Percentiles rank a stretch among this genome's conserved stretches.
phyloP scores from a whole-genome alignment of 2,329 filamentous ascomycete genomes.

The Plenodomus lindquistii region DNA sequence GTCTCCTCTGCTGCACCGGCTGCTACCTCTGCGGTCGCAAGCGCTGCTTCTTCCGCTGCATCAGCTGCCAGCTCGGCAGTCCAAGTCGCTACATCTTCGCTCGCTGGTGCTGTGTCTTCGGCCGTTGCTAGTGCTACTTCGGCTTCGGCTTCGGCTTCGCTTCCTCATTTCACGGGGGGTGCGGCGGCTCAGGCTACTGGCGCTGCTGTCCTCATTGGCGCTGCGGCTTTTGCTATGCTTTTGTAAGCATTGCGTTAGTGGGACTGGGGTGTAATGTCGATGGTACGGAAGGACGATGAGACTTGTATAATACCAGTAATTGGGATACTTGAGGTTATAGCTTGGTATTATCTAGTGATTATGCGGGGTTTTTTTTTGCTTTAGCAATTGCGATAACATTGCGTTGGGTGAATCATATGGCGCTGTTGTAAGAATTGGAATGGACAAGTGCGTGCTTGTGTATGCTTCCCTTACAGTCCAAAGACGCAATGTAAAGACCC shows the following conservation, averaged over 20 bases:
- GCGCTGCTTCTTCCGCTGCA: conserved; percentile 1
- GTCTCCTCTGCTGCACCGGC: conserved; percentile 3
- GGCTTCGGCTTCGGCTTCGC: conserved; percentile 13
- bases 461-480: too few relatives aligned
- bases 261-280: neutral
- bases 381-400: too few relatives aligned
- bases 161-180: conserved; percentile 39
- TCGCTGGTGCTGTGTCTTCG: conserved; percentile 14
- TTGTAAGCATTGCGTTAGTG: too few relatives aligned
- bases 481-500: too few relatives aligned
- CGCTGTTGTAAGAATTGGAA: too few relatives aligned
- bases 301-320: too few relatives aligned
- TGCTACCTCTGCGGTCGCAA: conserved; percentile 1
- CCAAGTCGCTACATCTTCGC: conserved; percentile 8
- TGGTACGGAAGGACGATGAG: too few relatives aligned
- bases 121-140: conserved; percentile 7
- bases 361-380: too few relatives aligned
- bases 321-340: too few relatives aligned
- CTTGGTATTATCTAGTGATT: too few relatives aligned
- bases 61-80: conserved; percentile 11
- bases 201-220: conserved; percentile 39
- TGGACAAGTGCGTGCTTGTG: too few relatives aligned
- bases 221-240: conserved; percentile 40
- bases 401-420: too few relatives aligned
- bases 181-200: conserved; percentile 40